phyloP scores from a whole-genome alignment of 2,329 filamentous ascomycete species.

The Cercospora sojina region DNA sequence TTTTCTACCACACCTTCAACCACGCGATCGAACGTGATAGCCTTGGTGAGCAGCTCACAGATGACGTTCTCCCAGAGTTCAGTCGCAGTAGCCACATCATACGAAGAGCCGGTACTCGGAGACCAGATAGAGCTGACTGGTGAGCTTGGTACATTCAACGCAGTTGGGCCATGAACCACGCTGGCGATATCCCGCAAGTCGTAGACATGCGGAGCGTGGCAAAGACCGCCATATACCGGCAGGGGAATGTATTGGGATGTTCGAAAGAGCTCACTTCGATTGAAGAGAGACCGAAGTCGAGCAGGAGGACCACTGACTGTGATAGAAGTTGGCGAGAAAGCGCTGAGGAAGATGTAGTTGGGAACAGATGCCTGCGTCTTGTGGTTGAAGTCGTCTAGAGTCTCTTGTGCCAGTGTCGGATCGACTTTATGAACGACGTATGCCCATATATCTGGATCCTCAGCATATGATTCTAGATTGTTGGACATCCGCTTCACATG shows the following conservation, averaged over 20 bases:
- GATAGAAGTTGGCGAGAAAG: conserved; percentile 31
- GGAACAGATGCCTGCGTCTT: conserved; percentile 19
- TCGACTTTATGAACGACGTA: conserved; percentile 43
- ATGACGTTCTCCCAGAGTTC: conserved; percentile 29
- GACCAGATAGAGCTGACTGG: conserved; percentile 34
- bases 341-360: conserved; percentile 34
- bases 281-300: conserved; percentile 31
- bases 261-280: conserved; percentile 30
- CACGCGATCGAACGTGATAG: conserved; percentile 33
- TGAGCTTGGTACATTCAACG: conserved; percentile 22
- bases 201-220: conserved; percentile 37
- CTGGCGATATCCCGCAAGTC: conserved; percentile 30
- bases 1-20: conserved; percentile 27
- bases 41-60: conserved; percentile 30
- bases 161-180: conserved; percentile 18
- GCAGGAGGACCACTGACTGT: conserved; percentile 38
- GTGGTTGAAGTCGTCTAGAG: conserved; percentile 40
- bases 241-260: conserved; percentile 28
- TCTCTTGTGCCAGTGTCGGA: conserved; percentile 38
- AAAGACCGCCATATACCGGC: conserved; percentile 34
- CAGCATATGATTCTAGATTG: conserved; percentile 40
- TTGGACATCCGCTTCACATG: conserved; percentile 46
- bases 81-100: conserved; percentile 27
- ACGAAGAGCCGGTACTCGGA: conserved; percentile 36
- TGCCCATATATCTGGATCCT: conserved; percentile 45